Conservation (phyloP, 805 yeast species). For the Zygosaccharomyces lentus region DNA sequence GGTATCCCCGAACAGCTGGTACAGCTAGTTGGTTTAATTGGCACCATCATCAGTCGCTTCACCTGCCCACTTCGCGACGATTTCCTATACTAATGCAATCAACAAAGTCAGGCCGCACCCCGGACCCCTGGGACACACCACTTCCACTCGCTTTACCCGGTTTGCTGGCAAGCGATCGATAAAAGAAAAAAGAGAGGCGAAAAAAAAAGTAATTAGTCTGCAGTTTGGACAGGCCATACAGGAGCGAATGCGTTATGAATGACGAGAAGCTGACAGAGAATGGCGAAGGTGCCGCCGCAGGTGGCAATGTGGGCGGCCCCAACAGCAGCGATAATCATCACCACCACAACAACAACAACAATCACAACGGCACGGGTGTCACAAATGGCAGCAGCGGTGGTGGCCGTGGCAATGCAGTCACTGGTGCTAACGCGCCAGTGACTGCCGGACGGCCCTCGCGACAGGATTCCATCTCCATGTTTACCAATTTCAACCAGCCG, state of each 20-base stretch:
- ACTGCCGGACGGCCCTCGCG: conserved; percentile 10
- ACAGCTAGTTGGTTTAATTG: too few relatives aligned
- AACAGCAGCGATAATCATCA: background rate
- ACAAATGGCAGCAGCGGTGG: background rate
- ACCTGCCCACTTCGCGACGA: too few relatives aligned
- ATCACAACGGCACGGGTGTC: background rate
- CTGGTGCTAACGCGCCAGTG: conserved; percentile 2
- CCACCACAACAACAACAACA: background rate
- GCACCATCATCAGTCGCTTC: too few relatives aligned
- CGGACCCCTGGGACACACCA: background rate
- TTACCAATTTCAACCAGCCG: conserved; percentile 23
- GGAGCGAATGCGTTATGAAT: conserved; percentile 7
- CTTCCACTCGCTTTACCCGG: background rate
- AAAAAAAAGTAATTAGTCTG: background rate
- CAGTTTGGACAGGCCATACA: background rate
- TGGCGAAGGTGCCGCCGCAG: background rate
- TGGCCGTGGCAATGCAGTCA: background rate
- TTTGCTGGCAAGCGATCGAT: background rate
- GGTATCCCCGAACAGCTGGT: too few relatives aligned
- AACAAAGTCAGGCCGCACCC: too few relatives aligned
- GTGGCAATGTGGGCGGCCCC: background rate
- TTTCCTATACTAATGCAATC: too few relatives aligned
- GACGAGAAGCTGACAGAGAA: conserved; percentile 4
- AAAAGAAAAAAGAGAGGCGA: background rate
- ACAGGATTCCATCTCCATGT: conserved; percentile 25